Base-by-base conservation (phyloP, 2,329 filamentous ascomycete genomes). In the Acarospora socialis region DNA sequence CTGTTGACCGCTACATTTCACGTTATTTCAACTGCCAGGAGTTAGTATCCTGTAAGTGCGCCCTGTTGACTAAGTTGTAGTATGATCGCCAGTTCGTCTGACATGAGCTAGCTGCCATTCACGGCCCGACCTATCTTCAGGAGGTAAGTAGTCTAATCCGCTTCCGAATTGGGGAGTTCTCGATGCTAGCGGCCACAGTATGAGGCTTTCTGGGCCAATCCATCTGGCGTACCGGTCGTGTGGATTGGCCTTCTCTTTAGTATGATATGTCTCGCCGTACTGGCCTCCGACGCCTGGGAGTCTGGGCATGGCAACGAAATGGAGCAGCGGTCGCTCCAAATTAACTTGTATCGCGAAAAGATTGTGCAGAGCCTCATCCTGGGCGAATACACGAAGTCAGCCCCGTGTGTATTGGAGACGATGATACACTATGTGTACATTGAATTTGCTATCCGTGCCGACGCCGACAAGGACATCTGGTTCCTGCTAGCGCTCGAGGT, bases 1-100 rank as follows among this genome's bases (percentile, higher is more conserved):
- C 13, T 34, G 36, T 28, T 38, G 36, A 20, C 32, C 44, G 48
- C 15, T 36, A 56, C 2, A 42, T 57, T 9, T 49, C 51, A 19
- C 43, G 45, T 19, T 52, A 53, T 32, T 39, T 57, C 13, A 53
- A 49, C 25, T 48, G 44, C 3, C 42, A 44, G 16, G 52, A 48
- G 32, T 37, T 52, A 5, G 42, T 46, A 14, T 35, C 50, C 16
- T 35, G 39, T 16, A 20, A 41, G 47, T 22, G 37, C n/a, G n/a
- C n/a, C n/a, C 44, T 27, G 43, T 46, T 16, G 18, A 14, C 14
- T 44, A 33, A 8, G 37, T 43, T 8, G 47, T 52, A 21, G 40
- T 43, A 6, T 36, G 48, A 14, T n/a, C n/a, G n/a, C n/a, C n/a
- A n/a, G n/a, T n/a, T n/a, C n/a, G n/a, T n/a, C 47, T 47, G 10